phyloP scores from a whole-genome alignment of 2,329 filamentous ascomycete species.

The Ophiosphaerella korrae region DNA sequence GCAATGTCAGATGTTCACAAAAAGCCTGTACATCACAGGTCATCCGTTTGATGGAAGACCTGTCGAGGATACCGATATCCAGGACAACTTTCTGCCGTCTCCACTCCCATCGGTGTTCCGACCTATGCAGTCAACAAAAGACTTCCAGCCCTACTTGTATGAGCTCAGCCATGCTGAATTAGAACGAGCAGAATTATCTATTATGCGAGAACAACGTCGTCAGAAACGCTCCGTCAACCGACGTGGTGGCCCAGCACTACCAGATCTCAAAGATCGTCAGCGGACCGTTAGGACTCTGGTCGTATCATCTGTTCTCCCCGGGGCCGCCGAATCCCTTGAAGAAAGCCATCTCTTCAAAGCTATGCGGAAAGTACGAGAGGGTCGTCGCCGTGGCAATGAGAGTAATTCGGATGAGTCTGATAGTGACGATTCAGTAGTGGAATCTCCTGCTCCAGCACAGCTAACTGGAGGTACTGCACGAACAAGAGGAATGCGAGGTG shows the following conservation, averaged over 20 bases:
- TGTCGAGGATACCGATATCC: slow-evolving; percentile 88
- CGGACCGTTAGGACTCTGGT: slow-evolving; percentile 90
- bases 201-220: slow-evolving; percentile 88
- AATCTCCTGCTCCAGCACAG: slow-evolving; percentile 78
- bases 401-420: slow-evolving; percentile 91
- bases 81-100: slow-evolving; percentile 82
- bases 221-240: slow-evolving; percentile 96
- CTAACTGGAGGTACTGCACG: slow-evolving; percentile 76
- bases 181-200: slow-evolving; percentile 87
- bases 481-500: slow-evolving; percentile 86
- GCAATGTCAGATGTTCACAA: slow-evolving; percentile 91
- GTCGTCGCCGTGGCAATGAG: slow-evolving; percentile 65
- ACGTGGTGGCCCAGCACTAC: slow-evolving; percentile 86
- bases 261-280: slow-evolving; percentile 94
- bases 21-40: slow-evolving; percentile 88
- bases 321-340: slow-evolving; percentile 78
- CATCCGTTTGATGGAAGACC: slow-evolving; percentile 95
- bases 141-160: slow-evolving; percentile 91
- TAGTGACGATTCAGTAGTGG: slow-evolving; percentile 83
- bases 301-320: slow-evolving; percentile 90
- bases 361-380: slow-evolving; percentile 49
- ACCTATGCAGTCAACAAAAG: slow-evolving; percentile 89
- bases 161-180: slow-evolving; percentile 90
- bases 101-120: slow-evolving; percentile 84
- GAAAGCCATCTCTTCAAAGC: slow-evolving; percentile 85